Percentiles rank a stretch among this genome's conserved stretches.
Conservation (phyloP, 1,139 yeast genomes). For the Spathaspora sp. region DNA sequence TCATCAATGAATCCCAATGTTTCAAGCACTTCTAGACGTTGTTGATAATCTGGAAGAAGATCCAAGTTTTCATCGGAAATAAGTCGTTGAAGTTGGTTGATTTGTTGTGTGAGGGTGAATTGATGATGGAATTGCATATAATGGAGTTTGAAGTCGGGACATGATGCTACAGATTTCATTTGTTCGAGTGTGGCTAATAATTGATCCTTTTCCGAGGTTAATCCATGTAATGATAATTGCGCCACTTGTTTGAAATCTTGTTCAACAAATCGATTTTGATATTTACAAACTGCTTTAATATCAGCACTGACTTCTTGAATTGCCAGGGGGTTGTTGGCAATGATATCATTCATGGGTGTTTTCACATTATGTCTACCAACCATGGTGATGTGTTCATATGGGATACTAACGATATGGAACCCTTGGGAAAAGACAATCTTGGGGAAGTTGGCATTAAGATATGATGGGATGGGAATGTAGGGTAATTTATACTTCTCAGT, state of each 20-base stretch:
- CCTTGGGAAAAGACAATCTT: slow-evolving; percentile 32
- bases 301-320: slow-evolving; percentile 42
- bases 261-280: slow-evolving; percentile 50
- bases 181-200: slow-evolving; percentile 35
- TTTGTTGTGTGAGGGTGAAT: slow-evolving; percentile 46
- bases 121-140: slow-evolving; percentile 49
- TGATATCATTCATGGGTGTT: slow-evolving; percentile 40
- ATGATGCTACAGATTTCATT: slow-evolving; percentile 23
- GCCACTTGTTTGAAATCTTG: slow-evolving; percentile 42
- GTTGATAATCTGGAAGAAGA: slow-evolving; percentile 90
- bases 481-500: slow-evolving; percentile 43
- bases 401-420: slow-evolving; percentile 44
- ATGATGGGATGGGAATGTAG: slow-evolving; percentile 42
- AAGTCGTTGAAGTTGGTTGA: slow-evolving; percentile 55
- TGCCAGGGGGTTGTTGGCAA: slow-evolving; percentile 44
- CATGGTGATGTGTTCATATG: slow-evolving; percentile 49
- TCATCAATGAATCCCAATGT: slow-evolving; percentile 76
- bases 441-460: slow-evolving; percentile 26
- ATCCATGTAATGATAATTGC: slow-evolving; percentile 54
- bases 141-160: slow-evolving; percentile 48
- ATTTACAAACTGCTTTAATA: slow-evolving; percentile 37
- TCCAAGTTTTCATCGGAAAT: slow-evolving; percentile 88
- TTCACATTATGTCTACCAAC: slow-evolving; percentile 47
- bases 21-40: slow-evolving; percentile 74
- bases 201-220: slow-evolving; percentile 44